Evolutionary conservation across 176 grass and related monocot genomes (phyloP), one percentile per base, ranked within the genome.

Genomic region (Carex littledalei): DNA sequence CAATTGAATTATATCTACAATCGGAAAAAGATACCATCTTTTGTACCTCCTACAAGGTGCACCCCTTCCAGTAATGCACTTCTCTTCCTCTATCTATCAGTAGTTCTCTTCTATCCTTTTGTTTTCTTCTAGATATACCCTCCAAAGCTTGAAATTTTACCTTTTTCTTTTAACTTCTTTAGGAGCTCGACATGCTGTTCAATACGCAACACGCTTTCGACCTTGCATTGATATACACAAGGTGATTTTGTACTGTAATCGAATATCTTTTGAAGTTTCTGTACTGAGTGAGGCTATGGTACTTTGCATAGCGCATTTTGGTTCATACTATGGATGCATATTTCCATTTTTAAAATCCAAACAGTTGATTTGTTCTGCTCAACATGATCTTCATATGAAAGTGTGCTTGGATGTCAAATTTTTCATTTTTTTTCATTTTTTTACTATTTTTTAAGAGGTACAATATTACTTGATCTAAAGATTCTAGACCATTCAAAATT

Each of bases 201-300:
- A 43, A 35, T 95, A 91, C 54, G 31, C 87, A 0, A 83, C 89
- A 29, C 80, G 47, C 67, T 95, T 99, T 87, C 89, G 87, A 16
- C 93, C 96, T 2, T 99, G 93, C 57, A 95, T 99, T 15, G 93
- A 99, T 87, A 94, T 99, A 63, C 96, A 99, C 87, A 92, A 99
- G 96, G 90, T 98, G 20, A 5, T 86, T 84, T 45, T 14, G 12
- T 70, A 14, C 55, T 41, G 8, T 45, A 8, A 17, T 47, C 61
- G 20, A 84, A 26, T 47, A 63, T 45, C n/a, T 11, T 73, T 85
- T 16, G 22, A 9, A 10, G 41, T 61, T 68, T 70, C 6, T 74
- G 34, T 67, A 55, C 14, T 0, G 35, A 39, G 4, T 39, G 4
- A 39, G 37, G 37, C 37, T 39, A 0, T 39, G 37, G 37, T 39